Conservation (phyloP, 305 asterid species). For the Ajuga reptans region DNA sequence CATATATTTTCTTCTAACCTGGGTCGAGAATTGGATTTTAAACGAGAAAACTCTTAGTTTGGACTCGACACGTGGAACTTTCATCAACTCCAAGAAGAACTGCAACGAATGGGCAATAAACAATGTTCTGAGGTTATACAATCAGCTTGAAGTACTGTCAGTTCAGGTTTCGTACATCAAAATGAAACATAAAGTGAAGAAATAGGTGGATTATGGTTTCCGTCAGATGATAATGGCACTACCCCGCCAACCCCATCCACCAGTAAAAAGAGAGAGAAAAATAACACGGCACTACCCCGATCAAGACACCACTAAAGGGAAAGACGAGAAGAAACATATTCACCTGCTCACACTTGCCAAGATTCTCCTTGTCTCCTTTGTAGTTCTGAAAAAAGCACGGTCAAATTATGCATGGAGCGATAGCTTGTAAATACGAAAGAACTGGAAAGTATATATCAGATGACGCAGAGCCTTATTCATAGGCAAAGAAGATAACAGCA, state of each 20-base stretch:
- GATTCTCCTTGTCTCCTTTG: constrained; percentile 63
- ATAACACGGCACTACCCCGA: background rate
- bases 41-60: constrained; percentile 76
- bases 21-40: constrained; percentile 56
- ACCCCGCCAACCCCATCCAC: too few relatives aligned
- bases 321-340: constrained; percentile 11
- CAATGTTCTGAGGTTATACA: constrained; percentile 1
- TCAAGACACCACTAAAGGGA: constrained; percentile 1
- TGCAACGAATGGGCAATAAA: constrained; percentile 27
- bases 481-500: background rate
- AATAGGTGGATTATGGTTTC: background rate
- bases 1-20: constrained; percentile 37
- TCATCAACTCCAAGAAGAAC: constrained; percentile 81
- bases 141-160: background rate
- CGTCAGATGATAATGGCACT: background rate
- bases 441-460: background rate
- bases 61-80: constrained; percentile 75
- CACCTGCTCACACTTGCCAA: constrained; percentile 91
- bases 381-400: constrained; percentile 49
- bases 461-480: background rate
- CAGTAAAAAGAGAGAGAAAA: too few relatives aligned
- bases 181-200: background rate
- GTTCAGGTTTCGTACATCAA: background rate
- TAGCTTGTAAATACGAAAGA: background rate
- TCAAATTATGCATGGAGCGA: constrained; percentile 23